A percentile compares a stretch with the other conserved stretches of the same genome.
phyloP scores from a whole-genome alignment of 306 rosid species.

The Sphenostylis stenocarpa region DNA sequence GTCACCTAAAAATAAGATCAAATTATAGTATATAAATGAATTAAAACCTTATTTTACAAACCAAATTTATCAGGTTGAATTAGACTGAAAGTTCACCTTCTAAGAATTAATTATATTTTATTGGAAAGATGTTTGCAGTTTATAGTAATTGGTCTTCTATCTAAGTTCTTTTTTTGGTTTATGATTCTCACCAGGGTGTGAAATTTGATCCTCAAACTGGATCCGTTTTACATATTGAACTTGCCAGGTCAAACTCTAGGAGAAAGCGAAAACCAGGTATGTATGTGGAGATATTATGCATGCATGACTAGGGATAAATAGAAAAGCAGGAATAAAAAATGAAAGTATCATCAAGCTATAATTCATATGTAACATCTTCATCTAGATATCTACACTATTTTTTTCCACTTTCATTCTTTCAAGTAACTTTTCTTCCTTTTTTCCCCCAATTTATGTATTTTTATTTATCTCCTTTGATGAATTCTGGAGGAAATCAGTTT shows the following conservation, averaged over 20 bases:
- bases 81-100: no score
- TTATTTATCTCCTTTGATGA: constrained; percentile 8
- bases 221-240: constrained; percentile 77
- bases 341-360: neutral
- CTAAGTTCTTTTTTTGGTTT: constrained; percentile 31
- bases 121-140: constrained; percentile 3
- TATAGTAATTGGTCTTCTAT: constrained; percentile 27
- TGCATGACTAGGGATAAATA: neutral
- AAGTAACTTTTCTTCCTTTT: constrained; percentile 8
- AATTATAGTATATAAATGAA: no score
- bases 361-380: neutral
- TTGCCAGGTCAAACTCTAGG: constrained; percentile 93
- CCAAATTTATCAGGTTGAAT: no score
- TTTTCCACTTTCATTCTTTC: constrained; percentile 22
- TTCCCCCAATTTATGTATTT: neutral
- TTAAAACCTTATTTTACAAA: no score
- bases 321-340: no score
- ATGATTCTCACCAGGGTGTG: constrained; percentile 62
- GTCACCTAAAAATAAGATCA: no score
- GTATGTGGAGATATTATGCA: neutral
- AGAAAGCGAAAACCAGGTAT: constrained; percentile 91
- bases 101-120: neutral
- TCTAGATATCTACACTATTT: neutral
- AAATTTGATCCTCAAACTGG: constrained; percentile 97
- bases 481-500: constrained; percentile 6